These are phyloP conservation scores for Colletotrichum sp. DNA, from an alignment of 2,329 filamentous ascomycete genomes.

Conservation along the genomic window DNA sequence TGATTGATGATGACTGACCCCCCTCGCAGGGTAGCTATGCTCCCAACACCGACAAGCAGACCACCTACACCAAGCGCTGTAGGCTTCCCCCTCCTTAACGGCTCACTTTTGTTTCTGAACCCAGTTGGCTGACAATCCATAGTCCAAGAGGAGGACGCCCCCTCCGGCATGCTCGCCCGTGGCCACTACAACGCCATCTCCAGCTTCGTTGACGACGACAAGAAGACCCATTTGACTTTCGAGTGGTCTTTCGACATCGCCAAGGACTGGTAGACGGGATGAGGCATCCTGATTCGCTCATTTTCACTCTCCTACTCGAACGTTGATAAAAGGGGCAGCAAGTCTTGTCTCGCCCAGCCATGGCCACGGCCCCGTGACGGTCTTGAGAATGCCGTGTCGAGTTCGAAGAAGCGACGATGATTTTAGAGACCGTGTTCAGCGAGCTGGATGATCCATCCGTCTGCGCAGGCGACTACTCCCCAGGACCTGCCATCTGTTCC, in stretches of 20 bases:
- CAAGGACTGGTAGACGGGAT: constrained; percentile 81
- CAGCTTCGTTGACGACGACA: constrained; percentile 94
- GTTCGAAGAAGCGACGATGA: neutral
- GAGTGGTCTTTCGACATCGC: constrained; percentile 96
- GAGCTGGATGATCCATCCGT: neutral
- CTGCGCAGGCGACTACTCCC: neutral
- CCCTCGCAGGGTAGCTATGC: constrained; percentile 80
- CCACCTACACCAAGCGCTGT: constrained; percentile 91
- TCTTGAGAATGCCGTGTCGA: neutral
- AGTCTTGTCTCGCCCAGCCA: neutral
- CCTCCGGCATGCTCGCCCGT: constrained; percentile 86
- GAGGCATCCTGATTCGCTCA: neutral
- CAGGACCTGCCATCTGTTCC: neutral
- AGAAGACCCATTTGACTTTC: constrained; percentile 87
- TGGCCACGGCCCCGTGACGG: neutral
- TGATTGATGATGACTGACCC: constrained; percentile 28
- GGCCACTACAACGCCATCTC: constrained; percentile 90
- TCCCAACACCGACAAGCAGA: constrained; percentile 88
- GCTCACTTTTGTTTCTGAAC: neutral
- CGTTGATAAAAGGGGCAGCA: neutral
- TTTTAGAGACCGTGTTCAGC: neutral
- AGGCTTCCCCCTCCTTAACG: constrained; percentile 44
- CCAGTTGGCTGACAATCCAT: constrained; percentile 13
- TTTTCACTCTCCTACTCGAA: neutral
- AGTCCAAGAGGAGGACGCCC: constrained; percentile 93